Evolutionary conservation across 305 asterid genomes (phyloP).

Genomic region (Fraxinus albicans): DNA sequence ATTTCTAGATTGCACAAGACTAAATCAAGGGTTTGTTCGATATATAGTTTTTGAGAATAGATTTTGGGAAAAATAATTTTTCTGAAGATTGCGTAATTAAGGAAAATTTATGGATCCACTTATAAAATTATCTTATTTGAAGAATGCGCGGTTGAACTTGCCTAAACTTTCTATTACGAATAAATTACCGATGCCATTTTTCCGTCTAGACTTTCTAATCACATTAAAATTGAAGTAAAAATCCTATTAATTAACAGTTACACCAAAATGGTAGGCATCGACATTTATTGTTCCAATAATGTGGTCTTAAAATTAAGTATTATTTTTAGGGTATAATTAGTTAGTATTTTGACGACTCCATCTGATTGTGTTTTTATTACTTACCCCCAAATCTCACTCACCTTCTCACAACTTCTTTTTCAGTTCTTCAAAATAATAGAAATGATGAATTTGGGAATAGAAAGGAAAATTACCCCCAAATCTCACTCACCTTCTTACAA

Average conservation of each 20-base stretch:
- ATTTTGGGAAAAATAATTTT: no score
- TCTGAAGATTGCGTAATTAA: no score
- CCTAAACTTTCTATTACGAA: background rate
- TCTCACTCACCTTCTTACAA: no score
- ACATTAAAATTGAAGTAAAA: background rate
- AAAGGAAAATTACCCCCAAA: no score
- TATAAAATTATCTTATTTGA: no score
- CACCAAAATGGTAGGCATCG: background rate
- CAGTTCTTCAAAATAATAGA: no score
- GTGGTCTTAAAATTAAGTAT: background rate
- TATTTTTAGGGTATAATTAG: background rate
- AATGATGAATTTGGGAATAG: no score
- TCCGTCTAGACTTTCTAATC: background rate
- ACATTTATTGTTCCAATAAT: background rate
- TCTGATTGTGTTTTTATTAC: no score
- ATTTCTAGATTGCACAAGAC: background rate
- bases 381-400: no score
- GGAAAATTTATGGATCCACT: background rate
- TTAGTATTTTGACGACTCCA: background rate
- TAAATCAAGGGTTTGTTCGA: background rate
- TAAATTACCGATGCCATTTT: background rate
- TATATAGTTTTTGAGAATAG: no score
- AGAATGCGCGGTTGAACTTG: background rate
- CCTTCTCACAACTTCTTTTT: no score
- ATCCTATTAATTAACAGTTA: background rate